Base-by-base conservation (phyloP, 2,329 filamentous ascomycete genomes). In the Reticulascus tulasneorum region DNA sequence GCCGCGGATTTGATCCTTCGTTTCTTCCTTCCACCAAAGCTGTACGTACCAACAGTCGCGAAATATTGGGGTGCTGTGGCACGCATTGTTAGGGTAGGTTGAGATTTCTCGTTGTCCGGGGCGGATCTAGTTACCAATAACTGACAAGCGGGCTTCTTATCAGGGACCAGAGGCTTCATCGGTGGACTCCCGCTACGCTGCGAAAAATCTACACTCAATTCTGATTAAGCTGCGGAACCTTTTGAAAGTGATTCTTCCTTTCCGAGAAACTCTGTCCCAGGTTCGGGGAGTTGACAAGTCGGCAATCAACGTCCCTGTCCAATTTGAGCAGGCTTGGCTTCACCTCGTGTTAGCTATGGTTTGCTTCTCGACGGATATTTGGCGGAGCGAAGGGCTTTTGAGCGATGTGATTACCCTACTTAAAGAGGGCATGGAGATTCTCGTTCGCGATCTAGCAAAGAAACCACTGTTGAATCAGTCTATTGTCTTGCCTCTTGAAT, bases 1-100 rank as follows among this genome's bases (percentile, higher is more conserved):
- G 55, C 55, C 20, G 59, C 60, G 2, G 60, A 68, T 23, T 40
- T 50, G 3, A 22, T 69, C 1, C 68, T 67, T 40, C 49, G 50
- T 7, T 61, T 70, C 23, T 73, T 71, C 38, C 49, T 71, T 7
- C 66, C 68, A 1, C 23, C 46, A 1, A 38, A 49, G 2, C 58
- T 59, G 16, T 47, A 59, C 8, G 59, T 58, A 0, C 58, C 64
- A 1, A 70, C 64, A 4, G 53, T 54, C 2, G 39, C 42, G 6
- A 69, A 66, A 35, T 71, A 59, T 35, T 72, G 67, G 68, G 68
- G 65, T 2, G 61, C 66, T n/a, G 24, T 66, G 0, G 50, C 49
- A 37, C 39, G 34, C 3, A 17, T 60, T 6, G 40, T 63, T 5
- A 27, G 37, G 23, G 61, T 63, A 46, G 47, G 52, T 37, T 9